These are phyloP conservation scores for Neofusicoccum sp. DNA, from an alignment of 2,329 filamentous ascomycete species.

Conservation along the genomic window DNA sequence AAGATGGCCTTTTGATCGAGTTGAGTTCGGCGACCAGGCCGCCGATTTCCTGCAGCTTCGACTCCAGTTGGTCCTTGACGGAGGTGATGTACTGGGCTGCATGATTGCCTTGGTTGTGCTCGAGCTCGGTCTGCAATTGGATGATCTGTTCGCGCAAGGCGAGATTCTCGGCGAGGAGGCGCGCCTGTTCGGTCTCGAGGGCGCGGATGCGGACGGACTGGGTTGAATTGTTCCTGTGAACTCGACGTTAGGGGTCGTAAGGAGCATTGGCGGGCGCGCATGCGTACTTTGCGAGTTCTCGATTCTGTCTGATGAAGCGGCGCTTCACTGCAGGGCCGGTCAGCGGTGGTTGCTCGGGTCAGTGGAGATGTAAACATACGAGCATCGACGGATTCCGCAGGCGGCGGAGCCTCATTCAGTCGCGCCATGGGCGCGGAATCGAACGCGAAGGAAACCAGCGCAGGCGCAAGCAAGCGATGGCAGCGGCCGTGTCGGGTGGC, in stretches of 20 bases:
- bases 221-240: slow-evolving; percentile 67
- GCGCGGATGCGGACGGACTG: slow-evolving; percentile 76
- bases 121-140: slow-evolving; percentile 67
- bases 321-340: slow-evolving; percentile 64
- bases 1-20: slow-evolving; percentile 31
- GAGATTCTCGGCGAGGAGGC: slow-evolving; percentile 78
- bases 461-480: not conserved
- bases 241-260: not conserved
- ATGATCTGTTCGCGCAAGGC: slow-evolving; percentile 71
- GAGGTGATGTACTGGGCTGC: slow-evolving; percentile 67
- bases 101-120: slow-evolving; percentile 61
- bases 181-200: slow-evolving; percentile 74
- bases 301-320: slow-evolving; percentile 79
- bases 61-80: slow-evolving; percentile 72
- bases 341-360: slow-evolving; percentile 11
- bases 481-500: not conserved
- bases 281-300: slow-evolving; percentile 69
- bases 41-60: slow-evolving; percentile 71
- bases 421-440: slow-evolving; percentile 67
- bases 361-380: slow-evolving; percentile 54
- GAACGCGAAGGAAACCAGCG: not conserved
- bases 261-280: not conserved
- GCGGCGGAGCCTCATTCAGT: slow-evolving; percentile 73
- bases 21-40: slow-evolving; percentile 68
- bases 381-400: slow-evolving; percentile 71